Evolutionary conservation across 2,329 filamentous ascomycete genomes (phyloP), one percentile per base, ranked within the genome.

Genomic region (Torrubiella hemipterigena): DNA sequence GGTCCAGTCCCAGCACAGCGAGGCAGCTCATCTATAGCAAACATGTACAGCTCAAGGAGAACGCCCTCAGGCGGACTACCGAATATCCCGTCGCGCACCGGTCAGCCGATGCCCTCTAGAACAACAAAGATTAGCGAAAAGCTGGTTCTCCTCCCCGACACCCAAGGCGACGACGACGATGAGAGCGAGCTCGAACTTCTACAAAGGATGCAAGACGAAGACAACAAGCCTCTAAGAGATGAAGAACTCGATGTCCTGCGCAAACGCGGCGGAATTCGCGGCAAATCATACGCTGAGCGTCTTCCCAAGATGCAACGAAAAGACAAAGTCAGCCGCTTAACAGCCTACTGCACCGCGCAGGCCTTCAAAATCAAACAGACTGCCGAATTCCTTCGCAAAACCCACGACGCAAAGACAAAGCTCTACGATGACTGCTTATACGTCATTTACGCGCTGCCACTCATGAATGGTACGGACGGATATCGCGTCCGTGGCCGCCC

Each of bases 351-450:
- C 55, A 96, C 86, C 0, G 89, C 91, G 1, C 84, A 95, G 54
- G 83, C 81, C 7, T 96, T 87, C 60, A 93, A 89, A 59, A 76
- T 93, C 59, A 80, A 81, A 45, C 73, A 78, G 17, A 85, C 86
- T n/a, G 85, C 87, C 11, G 75, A 83, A 20, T 98, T 98, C 51
- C 65, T 95, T 38, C 80, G 82, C 44, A 82, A 83, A 41, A 80
- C 79, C 47, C 91, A 98, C 58, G 78, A 81, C 19, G 89, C 87
- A 1, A 81, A 86, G 57, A 93, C 89, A 11, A 98, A 98, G 58
- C 67, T 96, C 5, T 98, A 98, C 56, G 91, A 98, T 54, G 91
- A 98, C 55, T 98, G 91, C 50, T 64, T 98, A 16, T 98, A 98
- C 51, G 84, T 80, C 17, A 89, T 94, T 29, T 98, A 98, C 54